These are phyloP conservation scores for Ceratobasidium sp. DNA, from an alignment of 1,284 basidiomycete species.

Conservation along the genomic window DNA sequence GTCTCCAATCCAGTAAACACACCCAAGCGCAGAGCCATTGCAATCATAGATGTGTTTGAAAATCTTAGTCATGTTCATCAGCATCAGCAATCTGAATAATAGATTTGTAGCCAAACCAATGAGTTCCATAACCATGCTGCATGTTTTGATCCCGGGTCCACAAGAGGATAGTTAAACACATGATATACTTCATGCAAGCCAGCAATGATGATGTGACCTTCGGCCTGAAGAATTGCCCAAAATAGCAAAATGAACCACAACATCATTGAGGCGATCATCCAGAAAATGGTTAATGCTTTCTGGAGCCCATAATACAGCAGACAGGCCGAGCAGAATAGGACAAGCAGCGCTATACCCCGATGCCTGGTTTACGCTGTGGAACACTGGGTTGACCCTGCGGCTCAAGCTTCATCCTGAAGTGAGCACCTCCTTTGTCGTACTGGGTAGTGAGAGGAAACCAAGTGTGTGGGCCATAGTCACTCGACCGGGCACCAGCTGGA, in stretches of 20 bases:
- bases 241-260: not conserved
- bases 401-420: too few species aligned
- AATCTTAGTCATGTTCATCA: not conserved
- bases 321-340: not conserved
- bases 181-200: not conserved
- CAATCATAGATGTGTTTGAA: not conserved
- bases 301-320: not conserved
- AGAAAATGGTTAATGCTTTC: not conserved
- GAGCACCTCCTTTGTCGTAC: too few species aligned
- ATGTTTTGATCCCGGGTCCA: not conserved
- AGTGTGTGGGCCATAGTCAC: too few species aligned
- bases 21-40: not conserved
- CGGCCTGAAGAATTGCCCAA: not conserved
- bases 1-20: not conserved
- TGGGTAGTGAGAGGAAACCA: too few species aligned
- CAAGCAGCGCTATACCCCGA: too few species aligned
- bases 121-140: not conserved
- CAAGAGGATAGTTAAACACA: not conserved
- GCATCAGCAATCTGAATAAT: too few species aligned
- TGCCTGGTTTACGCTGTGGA: too few species aligned
- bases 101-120: too few species aligned
- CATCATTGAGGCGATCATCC: not conserved
- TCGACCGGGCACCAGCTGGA: too few species aligned
- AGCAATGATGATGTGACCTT: not conserved
- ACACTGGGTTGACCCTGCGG: too few species aligned